Evolutionary conservation across 805 yeast species (phyloP).

Genomic region (Lipomyces yamanashiensis): DNA sequence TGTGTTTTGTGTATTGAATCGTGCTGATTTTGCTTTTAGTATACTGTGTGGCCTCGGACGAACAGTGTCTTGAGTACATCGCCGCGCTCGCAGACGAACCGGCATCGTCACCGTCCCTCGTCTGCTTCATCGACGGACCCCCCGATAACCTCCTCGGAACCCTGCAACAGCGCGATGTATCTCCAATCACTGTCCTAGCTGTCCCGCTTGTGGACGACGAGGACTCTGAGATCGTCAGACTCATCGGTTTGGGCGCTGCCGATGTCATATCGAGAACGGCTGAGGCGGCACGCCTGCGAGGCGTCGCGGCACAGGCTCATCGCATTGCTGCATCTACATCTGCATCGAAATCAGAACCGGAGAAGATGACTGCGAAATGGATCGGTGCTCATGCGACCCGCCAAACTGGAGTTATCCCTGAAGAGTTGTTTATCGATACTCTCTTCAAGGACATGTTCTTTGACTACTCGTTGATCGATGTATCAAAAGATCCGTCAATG

Average conservation of each 20-base stretch:
- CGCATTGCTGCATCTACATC: constrained; percentile 4
- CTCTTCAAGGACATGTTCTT: constrained; percentile 20
- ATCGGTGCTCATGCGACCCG: constrained; percentile 8
- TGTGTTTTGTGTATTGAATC: neutral
- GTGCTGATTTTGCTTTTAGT: constrained; percentile 5
- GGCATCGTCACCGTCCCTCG: constrained; percentile 16
- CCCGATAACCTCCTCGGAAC: constrained; percentile 1
- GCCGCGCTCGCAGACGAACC: neutral
- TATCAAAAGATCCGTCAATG: neutral
- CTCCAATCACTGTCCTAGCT: constrained; percentile 4
- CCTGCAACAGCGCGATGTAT: neutral
- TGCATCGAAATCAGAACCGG: neutral
- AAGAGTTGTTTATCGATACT: constrained; percentile 11
- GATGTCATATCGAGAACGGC: constrained; percentile 20
- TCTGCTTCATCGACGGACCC: constrained; percentile 20
- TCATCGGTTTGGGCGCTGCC: constrained; percentile 24
- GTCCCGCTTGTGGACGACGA: constrained; percentile 33
- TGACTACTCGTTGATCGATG: constrained; percentile 1
- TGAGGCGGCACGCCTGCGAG: constrained; percentile 18
- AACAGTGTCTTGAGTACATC: constrained; percentile 14
- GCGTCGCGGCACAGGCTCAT: constrained; percentile 14
- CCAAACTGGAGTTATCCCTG: neutral
- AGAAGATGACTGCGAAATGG: constrained; percentile 4
- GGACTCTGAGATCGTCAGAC: constrained; percentile 13
- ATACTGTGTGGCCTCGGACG: constrained; percentile 10